Conservation (phyloP, 192 early-diverging fungal genomes). For the Entomortierella lignicola region DNA sequence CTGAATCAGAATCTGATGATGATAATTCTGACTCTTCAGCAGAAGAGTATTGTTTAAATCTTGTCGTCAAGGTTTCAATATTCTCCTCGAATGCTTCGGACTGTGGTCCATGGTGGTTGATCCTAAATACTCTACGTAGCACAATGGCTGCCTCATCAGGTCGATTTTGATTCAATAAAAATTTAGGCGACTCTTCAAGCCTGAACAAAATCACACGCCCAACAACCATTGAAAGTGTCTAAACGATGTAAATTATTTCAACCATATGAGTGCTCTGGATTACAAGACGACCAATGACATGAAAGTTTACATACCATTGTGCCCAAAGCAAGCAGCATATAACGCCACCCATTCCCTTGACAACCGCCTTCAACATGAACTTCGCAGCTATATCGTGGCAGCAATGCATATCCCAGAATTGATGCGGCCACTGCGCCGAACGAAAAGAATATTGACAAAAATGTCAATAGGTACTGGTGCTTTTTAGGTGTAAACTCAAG, state of each 20-base stretch:
- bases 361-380: conserved; percentile 62
- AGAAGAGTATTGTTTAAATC: conserved; percentile 12
- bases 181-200: conserved; percentile 86
- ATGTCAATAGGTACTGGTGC: conserved; percentile 83
- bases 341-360: conserved; percentile 84
- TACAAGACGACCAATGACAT: background rate
- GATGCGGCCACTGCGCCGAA: conserved; percentile 82
- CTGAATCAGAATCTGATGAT: conserved; percentile 17
- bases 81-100: conserved; percentile 50
- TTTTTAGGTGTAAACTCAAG: conserved; percentile 86
- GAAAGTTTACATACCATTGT: conserved; percentile 39
- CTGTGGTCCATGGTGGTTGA: conserved; percentile 63
- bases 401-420: conserved; percentile 67
- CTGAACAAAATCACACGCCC: conserved; percentile 74
- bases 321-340: conserved; percentile 73
- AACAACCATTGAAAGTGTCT: conserved; percentile 78
- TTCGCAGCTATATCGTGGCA: conserved; percentile 79
- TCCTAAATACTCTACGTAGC: conserved; percentile 70
- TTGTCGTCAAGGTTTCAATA: conserved; percentile 29
- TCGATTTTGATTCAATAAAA: conserved; percentile 71
- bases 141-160: conserved; percentile 76
- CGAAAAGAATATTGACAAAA: conserved; percentile 88
- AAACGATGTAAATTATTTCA: background rate
- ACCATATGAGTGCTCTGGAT: background rate
- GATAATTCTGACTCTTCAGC: conserved; percentile 13